Conservation (phyloP, 345 rosid species). For the Melaleuca quinquenervia region DNA sequence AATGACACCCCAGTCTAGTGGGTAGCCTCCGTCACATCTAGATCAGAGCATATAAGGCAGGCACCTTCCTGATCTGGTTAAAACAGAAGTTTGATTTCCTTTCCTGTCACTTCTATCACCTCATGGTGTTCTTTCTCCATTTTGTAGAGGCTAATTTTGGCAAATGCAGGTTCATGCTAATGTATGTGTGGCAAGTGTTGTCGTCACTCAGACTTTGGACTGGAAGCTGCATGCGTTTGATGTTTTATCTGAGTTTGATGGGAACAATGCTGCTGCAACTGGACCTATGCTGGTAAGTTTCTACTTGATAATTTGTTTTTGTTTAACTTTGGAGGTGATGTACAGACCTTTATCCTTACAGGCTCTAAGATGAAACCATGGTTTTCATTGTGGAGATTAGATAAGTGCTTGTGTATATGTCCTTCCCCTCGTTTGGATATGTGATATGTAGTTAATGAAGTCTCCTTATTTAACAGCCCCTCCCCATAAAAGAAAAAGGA, state of each 20-base stretch:
- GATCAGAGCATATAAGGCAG: neutral
- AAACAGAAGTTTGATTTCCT: neutral
- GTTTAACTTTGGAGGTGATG: neutral
- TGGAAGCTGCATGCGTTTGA: constrained; percentile 99
- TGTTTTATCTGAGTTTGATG: constrained; percentile 92
- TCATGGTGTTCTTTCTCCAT: neutral
- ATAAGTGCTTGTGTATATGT: neutral
- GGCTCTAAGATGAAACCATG: neutral
- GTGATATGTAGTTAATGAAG: neutral
- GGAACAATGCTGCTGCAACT: constrained; percentile 57
- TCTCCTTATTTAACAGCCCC: neutral
- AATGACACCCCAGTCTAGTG: neutral
- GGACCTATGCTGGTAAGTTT: constrained; percentile 95
- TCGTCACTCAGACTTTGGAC: constrained; percentile 91
- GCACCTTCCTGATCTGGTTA: neutral
- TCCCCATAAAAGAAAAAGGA: neutral
- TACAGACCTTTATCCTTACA: neutral
- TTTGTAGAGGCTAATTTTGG: neutral
- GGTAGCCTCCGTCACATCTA: neutral
- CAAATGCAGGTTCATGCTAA: constrained; percentile 87
- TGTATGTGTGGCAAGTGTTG: constrained; percentile 89
- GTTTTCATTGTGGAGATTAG: neutral
- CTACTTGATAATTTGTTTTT: constrained; percentile 2
- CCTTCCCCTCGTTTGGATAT: neutral
- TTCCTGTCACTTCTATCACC: neutral